Conservation (phyloP, 306 rosid species). For the Inga laurina region DNA sequence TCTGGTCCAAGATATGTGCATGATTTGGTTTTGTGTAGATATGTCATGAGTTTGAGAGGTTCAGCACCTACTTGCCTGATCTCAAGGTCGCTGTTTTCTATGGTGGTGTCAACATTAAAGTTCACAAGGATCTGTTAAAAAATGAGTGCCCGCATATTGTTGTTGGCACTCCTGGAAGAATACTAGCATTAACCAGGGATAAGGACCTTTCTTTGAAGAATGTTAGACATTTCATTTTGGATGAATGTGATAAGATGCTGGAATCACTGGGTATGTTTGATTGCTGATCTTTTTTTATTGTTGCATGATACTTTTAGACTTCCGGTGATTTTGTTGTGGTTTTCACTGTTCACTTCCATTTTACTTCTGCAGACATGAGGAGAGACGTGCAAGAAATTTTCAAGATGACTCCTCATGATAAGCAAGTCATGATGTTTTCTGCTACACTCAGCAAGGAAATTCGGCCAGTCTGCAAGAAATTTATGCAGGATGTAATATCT, state of each 20-base stretch:
- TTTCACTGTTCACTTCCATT: conserved; percentile 8
- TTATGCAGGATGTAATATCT: conserved; percentile 87
- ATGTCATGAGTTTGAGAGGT: conserved; percentile 79
- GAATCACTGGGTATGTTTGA: conserved; percentile 65
- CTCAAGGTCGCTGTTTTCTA: conserved; percentile 84
- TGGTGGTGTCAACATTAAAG: conserved; percentile 72
- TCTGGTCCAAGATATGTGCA: neutral
- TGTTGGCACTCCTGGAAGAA: conserved; percentile 86
- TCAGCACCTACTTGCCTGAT: conserved; percentile 73
- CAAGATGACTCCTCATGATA: conserved; percentile 84
- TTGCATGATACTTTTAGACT: neutral
- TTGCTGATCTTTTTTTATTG: neutral
- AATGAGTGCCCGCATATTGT: conserved; percentile 86
- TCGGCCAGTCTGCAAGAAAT: conserved; percentile 86
- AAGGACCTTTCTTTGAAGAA: conserved; percentile 75
- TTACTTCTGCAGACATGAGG: conserved; percentile 62
- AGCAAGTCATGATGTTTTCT: conserved; percentile 88
- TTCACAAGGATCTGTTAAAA: conserved; percentile 71
- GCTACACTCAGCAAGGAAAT: conserved; percentile 87
- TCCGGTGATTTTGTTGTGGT: neutral
- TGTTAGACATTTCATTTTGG: conserved; percentile 74
- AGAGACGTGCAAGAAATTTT: conserved; percentile 81
- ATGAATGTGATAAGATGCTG: conserved; percentile 83
- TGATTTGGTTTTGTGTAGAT: conserved; percentile 37
- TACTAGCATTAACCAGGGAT: conserved; percentile 64